Conservation (phyloP, 305 asterid genomes). For the Ajuga reptans region DNA sequence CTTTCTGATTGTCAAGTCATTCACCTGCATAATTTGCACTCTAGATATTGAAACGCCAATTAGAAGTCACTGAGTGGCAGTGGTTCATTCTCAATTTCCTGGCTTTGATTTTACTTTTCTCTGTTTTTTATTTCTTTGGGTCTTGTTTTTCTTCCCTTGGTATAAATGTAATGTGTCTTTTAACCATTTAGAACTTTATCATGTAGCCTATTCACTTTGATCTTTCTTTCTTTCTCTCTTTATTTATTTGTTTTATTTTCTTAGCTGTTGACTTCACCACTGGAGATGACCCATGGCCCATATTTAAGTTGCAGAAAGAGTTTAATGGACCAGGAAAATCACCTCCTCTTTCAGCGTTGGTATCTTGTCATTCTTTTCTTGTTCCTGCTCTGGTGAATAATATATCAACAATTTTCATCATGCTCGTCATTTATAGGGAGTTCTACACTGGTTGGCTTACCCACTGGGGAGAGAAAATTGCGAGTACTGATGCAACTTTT, state of each 20-base stretch:
- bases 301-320: constrained; percentile 72
- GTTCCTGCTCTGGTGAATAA: not conserved
- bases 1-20: not conserved
- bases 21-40: not conserved
- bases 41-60: not conserved
- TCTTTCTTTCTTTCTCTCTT: not conserved
- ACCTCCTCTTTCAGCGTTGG: constrained; percentile 83
- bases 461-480: constrained; percentile 81
- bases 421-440: constrained; percentile 45
- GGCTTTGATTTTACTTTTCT: not conserved
- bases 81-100: not conserved
- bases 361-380: constrained; percentile 19
- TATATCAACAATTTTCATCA: constrained; percentile 6
- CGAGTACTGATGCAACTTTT: constrained; percentile 65
- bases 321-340: constrained; percentile 83
- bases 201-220: not conserved
- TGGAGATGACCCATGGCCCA: constrained; percentile 80
- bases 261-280: constrained; percentile 84
- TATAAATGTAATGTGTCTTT: not conserved
- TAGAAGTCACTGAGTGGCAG: not conserved
- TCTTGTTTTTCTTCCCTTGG: not conserved
- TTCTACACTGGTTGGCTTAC: constrained; percentile 97
- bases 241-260: not conserved
- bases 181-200: not conserved
- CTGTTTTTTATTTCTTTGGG: too few relatives aligned